A percentile compares a stretch with the other conserved stretches of the same genome.
Evolutionary conservation across 2,329 filamentous ascomycete genomes (phyloP).

Genomic region (Colletotrichum lupini): DNA sequence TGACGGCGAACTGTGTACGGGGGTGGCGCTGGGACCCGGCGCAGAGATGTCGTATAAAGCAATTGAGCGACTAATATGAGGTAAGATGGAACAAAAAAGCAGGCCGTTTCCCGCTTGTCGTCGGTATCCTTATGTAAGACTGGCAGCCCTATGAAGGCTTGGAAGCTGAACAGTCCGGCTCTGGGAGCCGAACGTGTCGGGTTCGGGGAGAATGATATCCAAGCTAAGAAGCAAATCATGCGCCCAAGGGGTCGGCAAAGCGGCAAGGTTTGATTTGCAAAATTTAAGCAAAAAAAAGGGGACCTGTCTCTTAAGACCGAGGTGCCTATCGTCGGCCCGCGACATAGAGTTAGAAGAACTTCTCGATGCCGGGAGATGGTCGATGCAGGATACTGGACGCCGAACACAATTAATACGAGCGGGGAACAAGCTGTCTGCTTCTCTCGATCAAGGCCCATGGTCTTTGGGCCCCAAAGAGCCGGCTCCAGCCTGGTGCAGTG

Average conservation of each 20-base stretch:
- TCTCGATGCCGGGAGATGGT: background rate
- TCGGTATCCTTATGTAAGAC: background rate
- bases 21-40: background rate
- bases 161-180: background rate
- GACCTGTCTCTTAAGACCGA: background rate
- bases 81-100: background rate
- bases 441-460: background rate
- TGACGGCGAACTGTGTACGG: background rate
- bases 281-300: background rate
- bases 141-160: constrained; percentile 12
- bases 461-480: background rate
- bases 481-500: constrained; percentile 25
- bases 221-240: background rate
- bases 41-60: background rate
- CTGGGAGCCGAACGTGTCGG: constrained; percentile 19
- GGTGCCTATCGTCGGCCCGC: background rate
- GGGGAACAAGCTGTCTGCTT: constrained; percentile 2
- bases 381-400: constrained; percentile 4
- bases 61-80: constrained; percentile 6
- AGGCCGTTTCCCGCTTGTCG: background rate
- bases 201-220: too few species aligned
- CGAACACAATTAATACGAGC: constrained; percentile 7
- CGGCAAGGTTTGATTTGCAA: background rate
- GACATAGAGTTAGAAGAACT: background rate
- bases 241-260: background rate